These are phyloP conservation scores for Rhodotorula sp. DNA, from an alignment of 1,284 basidiomycete genomes.

Conservation along the genomic window DNA sequence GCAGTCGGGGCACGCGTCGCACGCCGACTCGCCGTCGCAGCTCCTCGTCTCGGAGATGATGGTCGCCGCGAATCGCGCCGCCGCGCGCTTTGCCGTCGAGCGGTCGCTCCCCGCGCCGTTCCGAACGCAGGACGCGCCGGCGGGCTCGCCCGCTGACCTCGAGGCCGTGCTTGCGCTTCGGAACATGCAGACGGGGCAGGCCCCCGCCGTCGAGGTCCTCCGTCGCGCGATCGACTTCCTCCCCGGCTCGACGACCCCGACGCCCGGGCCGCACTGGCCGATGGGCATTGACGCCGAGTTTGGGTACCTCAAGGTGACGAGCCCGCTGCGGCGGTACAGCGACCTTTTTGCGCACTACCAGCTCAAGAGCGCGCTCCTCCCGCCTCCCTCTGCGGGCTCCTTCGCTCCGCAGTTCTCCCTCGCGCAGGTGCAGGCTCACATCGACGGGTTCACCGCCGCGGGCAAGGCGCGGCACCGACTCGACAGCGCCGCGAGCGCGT, in stretches of 20 bases:
- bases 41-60: constrained; percentile 76
- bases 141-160: constrained; percentile 14
- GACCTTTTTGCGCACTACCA: constrained; percentile 94
- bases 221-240: constrained; percentile 45
- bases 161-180: constrained; percentile 49
- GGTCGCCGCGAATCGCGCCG: constrained; percentile 76
- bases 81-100: constrained; percentile 70
- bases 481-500: constrained; percentile 19
- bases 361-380: constrained; percentile 71
- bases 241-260: constrained; percentile 57
- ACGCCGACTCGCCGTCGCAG: constrained; percentile 41
- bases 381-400: background rate
- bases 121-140: constrained; percentile 58
- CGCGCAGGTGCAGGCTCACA: constrained; percentile 4
- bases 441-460: constrained; percentile 19
- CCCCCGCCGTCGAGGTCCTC: constrained; percentile 44
- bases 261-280: constrained; percentile 66
- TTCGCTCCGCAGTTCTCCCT: constrained; percentile 5
- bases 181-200: constrained; percentile 48
- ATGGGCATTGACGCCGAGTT: constrained; percentile 73
- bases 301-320: constrained; percentile 78
- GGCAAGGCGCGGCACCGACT: constrained; percentile 24
- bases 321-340: constrained; percentile 79
- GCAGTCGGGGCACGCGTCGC: background rate
- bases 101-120: constrained; percentile 68